Evolutionary conservation across 2,329 filamentous ascomycete species (phyloP).

Genomic region (Aspergillus luchuensis): DNA sequence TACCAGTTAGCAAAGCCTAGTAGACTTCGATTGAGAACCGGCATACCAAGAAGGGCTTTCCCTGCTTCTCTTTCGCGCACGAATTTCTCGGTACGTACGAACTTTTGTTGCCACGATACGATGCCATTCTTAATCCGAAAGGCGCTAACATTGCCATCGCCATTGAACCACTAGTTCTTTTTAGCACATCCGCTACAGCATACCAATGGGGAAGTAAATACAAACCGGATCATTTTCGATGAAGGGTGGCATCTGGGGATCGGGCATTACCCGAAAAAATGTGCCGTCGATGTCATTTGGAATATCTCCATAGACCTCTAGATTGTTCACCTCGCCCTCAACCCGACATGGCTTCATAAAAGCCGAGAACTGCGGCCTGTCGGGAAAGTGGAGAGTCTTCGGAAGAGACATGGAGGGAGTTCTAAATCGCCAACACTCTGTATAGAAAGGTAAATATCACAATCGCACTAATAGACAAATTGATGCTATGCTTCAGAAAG

Average conservation of each 20-base stretch:
- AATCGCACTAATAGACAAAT: too few species aligned
- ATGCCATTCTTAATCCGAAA: slow-evolving; percentile 40
- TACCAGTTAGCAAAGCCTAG: slow-evolving; percentile 32
- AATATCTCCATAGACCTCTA: slow-evolving; percentile 48
- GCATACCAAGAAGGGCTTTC: slow-evolving; percentile 30
- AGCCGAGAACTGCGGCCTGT: slow-evolving; percentile 25
- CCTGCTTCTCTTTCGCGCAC: slow-evolving; percentile 40
- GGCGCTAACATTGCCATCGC: slow-evolving; percentile 45
- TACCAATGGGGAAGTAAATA: not conserved
- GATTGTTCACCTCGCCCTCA: slow-evolving; percentile 45
- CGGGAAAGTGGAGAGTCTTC: slow-evolving; percentile 13
- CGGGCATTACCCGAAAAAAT: slow-evolving; percentile 56
- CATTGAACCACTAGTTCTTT: slow-evolving; percentile 39
- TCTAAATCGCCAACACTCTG: too few species aligned
- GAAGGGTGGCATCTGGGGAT: slow-evolving; percentile 44
- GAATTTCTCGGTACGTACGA: slow-evolving; percentile 47
- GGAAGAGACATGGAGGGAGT: not conserved
- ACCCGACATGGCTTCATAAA: slow-evolving; percentile 41
- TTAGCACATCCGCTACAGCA: not conserved
- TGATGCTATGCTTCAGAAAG: too few species aligned
- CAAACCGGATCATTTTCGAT: slow-evolving; percentile 34
- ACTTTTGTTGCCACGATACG: slow-evolving; percentile 40
- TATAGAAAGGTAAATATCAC: too few species aligned
- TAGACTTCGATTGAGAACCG: not conserved
- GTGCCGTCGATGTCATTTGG: slow-evolving; percentile 51